Evolutionary conservation across 2,329 filamentous ascomycete genomes (phyloP).

Genomic region (Polytolypa hystricis): DNA sequence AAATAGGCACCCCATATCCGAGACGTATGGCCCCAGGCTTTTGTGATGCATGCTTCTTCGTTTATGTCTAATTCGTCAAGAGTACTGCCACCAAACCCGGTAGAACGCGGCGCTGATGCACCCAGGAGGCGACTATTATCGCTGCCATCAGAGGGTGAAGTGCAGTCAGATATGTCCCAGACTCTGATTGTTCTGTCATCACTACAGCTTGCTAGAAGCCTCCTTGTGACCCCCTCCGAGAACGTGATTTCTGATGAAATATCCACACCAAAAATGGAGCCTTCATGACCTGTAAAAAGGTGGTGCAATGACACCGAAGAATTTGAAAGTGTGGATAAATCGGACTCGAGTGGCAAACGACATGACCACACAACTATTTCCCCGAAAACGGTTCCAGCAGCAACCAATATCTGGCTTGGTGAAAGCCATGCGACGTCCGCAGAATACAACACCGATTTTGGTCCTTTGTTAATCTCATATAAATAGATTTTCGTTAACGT

Average conservation of each 20-base stretch:
- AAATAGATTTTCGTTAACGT: constrained; percentile 17
- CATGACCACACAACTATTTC: constrained; percentile 87
- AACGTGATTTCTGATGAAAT: constrained; percentile 51
- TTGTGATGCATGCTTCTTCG: constrained; percentile 47
- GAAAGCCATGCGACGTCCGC: constrained; percentile 60
- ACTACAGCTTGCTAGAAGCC: constrained; percentile 82
- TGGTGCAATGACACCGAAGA: constrained; percentile 38
- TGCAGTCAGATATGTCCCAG: constrained; percentile 64
- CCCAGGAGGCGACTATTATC: not conserved
- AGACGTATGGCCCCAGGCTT: constrained; percentile 74
- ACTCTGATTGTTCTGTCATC: constrained; percentile 83
- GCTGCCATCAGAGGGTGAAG: constrained; percentile 22
- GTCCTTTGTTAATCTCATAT: constrained; percentile 37
- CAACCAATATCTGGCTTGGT: constrained; percentile 54
- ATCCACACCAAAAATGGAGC: constrained; percentile 82
- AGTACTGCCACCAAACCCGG: constrained; percentile 47
- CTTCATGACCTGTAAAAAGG: constrained; percentile 63
- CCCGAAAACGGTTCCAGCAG: constrained; percentile 86
- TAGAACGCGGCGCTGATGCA: constrained; percentile 22
- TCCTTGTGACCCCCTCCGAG: constrained; percentile 29
- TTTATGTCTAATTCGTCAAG: constrained; percentile 23
- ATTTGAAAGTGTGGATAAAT: constrained; percentile 8
- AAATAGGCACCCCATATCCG: constrained; percentile 84
- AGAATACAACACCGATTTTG: constrained; percentile 78
- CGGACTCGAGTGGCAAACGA: constrained; percentile 20